These are phyloP conservation scores for Torulaspora gathmanii DNA, from an alignment of 805 yeast genomes.

Conservation along the genomic window DNA sequence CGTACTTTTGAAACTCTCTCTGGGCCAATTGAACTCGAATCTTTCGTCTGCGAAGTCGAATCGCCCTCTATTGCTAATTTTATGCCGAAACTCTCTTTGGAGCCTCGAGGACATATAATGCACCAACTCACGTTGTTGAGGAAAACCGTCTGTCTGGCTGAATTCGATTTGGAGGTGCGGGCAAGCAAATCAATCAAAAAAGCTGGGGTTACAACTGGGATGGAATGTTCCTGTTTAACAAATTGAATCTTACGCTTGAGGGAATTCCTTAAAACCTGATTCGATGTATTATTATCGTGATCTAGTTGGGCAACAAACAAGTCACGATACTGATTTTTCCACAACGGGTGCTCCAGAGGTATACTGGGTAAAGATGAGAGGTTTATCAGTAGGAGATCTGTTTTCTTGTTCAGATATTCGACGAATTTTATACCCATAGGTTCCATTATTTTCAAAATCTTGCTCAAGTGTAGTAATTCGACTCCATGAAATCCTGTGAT, in stretches of 20 bases:
- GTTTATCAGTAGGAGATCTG: constrained; percentile 32
- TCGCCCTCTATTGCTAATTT: constrained; percentile 10
- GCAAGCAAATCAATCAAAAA: constrained; percentile 28
- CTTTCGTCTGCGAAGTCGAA: constrained; percentile 6
- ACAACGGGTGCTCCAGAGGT: constrained; percentile 23
- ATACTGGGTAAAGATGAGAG: constrained; percentile 29
- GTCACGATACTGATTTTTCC: constrained; percentile 32
- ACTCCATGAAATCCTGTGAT: constrained; percentile 76
- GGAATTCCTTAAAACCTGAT: constrained; percentile 31
- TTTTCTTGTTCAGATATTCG: constrained; percentile 27
- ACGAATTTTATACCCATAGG: constrained; percentile 27
- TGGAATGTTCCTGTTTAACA: constrained; percentile 27
- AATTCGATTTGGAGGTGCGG: constrained; percentile 8
- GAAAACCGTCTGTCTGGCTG: constrained; percentile 5
- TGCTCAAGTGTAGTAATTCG: constrained; percentile 64
- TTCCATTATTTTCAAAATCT: constrained; percentile 53
- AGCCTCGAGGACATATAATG: constrained; percentile 32
- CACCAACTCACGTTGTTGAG: constrained; percentile 34
- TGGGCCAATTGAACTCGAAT: constrained; percentile 1
- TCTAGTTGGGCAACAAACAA: constrained; percentile 19
- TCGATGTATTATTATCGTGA: constrained; percentile 14
- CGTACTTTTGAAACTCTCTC: neutral
- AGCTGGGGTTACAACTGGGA: constrained; percentile 34
- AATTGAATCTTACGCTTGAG: constrained; percentile 35
- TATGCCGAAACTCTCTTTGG: constrained; percentile 22